phyloP scores from a whole-genome alignment of 2,329 filamentous ascomycete genomes.

The Orbilia javanica region DNA sequence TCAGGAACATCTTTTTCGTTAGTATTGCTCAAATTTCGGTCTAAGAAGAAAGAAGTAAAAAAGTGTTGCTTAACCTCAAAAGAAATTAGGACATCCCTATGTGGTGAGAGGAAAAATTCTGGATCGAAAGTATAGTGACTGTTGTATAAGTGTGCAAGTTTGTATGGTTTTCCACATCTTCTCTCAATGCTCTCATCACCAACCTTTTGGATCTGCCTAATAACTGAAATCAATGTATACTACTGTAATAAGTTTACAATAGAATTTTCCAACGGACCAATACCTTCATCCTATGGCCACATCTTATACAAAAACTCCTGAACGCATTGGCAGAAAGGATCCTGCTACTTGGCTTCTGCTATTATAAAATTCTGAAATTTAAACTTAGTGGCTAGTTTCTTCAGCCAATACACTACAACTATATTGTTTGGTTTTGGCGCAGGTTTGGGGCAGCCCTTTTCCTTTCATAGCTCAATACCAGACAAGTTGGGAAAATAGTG shows the following conservation, averaged over 20 bases:
- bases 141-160: slow-evolving; percentile 18
- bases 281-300: slow-evolving; percentile 3
- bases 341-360: too few species aligned
- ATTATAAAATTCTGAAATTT: too few species aligned
- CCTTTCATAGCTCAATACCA: not conserved
- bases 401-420: too few species aligned
- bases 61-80: slow-evolving; percentile 24
- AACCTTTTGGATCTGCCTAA: not conserved
- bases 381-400: too few species aligned
- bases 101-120: not conserved
- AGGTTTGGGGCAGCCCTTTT: slow-evolving; percentile 3
- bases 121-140: slow-evolving; percentile 4
- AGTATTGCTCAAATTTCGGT: not conserved
- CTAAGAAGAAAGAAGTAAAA: slow-evolving; percentile 12
- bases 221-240: not conserved
- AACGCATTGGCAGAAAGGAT: not conserved
- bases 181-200: not conserved
- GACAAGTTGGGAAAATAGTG: slow-evolving; percentile 16
- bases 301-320: slow-evolving; percentile 11
- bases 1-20: not conserved
- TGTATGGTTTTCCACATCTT: slow-evolving; percentile 10
- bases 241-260: not conserved
- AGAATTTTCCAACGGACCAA: not conserved
- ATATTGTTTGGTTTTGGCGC: too few species aligned
- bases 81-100: not conserved